Conservation (phyloP, 179 eudicot species). For the Silene noctiflora region DNA sequence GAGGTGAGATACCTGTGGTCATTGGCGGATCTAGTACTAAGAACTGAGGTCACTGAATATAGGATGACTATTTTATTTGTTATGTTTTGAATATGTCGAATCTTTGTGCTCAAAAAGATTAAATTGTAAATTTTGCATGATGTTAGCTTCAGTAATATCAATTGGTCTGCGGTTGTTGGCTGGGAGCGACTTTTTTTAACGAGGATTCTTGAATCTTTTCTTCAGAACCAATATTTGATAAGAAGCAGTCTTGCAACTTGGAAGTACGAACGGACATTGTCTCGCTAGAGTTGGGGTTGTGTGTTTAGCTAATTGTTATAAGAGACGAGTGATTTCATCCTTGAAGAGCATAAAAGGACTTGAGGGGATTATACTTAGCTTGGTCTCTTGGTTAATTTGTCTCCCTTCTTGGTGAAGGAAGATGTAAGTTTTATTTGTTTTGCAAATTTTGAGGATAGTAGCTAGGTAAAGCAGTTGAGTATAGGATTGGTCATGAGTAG, state of each 20-base stretch:
- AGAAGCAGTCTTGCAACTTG: constrained; percentile 4
- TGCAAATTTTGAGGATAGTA: constrained; percentile 24
- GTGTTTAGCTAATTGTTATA: background rate
- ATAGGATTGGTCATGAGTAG: constrained; percentile 68
- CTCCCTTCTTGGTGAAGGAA: constrained; percentile 5
- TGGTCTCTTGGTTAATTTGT: no score
- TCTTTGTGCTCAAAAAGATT: no score
- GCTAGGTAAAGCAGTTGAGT: constrained; percentile 13
- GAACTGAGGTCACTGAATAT: background rate
- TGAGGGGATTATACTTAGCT: no score
- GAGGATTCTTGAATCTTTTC: constrained; percentile 13
- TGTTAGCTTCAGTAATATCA: no score
- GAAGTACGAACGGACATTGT: background rate
- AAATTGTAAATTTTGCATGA: no score
- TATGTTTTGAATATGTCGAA: no score
- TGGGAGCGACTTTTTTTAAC: constrained; percentile 19
- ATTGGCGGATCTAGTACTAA: background rate
- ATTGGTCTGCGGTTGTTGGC: no score
- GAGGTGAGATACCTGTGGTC: background rate
- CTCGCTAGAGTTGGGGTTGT: constrained; percentile 1
- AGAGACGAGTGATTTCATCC: background rate
- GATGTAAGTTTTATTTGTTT: constrained; percentile 22
- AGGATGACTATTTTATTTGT: no score
- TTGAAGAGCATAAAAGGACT: no score
- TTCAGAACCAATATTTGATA: constrained; percentile 18